A percentile compares a stretch with the other conserved stretches of the same genome.
phyloP scores from a whole-genome alignment of 2,329 filamentous ascomycete genomes.

The Diplodia mutila region DNA sequence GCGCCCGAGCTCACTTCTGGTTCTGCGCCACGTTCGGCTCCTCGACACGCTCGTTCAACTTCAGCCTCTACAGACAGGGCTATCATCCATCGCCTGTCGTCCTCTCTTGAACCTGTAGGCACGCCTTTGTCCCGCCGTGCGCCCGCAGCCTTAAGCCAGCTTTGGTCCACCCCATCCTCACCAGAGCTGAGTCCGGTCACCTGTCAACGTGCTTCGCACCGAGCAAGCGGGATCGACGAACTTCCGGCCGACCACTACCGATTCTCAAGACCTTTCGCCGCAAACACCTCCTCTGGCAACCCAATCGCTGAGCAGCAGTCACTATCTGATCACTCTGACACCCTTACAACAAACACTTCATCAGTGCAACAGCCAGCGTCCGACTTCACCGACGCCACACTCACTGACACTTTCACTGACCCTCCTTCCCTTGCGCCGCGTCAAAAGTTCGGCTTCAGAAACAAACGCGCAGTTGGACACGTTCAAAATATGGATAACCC shows the following conservation, averaged over 20 bases:
- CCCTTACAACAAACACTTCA: background rate
- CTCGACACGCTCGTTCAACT: slow-evolving; percentile 2
- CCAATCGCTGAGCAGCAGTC: background rate
- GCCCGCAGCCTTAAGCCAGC: background rate
- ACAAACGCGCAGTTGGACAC: background rate
- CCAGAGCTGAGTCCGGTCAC: background rate
- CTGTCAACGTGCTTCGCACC: background rate
- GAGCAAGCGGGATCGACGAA: background rate
- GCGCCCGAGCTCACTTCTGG: background rate
- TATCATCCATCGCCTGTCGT: background rate
- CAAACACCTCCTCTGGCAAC: background rate
- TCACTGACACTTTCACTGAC: background rate
- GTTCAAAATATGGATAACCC: background rate
- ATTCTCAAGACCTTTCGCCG: background rate
- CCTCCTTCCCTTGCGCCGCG: background rate
- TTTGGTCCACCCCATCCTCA: background rate
- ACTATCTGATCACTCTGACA: background rate
- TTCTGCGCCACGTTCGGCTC: background rate
- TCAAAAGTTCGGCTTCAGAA: background rate
- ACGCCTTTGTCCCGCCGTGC: background rate
- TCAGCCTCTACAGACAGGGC: background rate
- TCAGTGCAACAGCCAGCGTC: background rate
- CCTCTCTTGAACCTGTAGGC: background rate
- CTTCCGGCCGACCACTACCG: background rate
- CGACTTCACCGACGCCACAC: background rate